Evolutionary conservation across 139 green algal species (phyloP).

Genomic region (Pleodorina starrii): DNA sequence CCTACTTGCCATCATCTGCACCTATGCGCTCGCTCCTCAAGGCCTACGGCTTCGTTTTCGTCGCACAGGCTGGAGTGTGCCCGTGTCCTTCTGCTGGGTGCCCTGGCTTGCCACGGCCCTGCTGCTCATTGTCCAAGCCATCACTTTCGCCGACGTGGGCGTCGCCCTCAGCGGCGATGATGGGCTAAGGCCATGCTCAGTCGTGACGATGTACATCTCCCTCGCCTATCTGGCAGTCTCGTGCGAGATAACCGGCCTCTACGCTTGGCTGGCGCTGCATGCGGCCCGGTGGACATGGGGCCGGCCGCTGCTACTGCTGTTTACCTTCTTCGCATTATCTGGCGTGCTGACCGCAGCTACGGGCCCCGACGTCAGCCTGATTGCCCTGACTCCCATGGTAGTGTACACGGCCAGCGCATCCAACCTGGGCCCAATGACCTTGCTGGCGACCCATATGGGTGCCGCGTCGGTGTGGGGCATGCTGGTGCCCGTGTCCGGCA

Average conservation of each 20-base stretch:
- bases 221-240: conserved; percentile 3
- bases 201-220: neutral
- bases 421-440: conserved; percentile 5
- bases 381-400: neutral
- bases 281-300: neutral
- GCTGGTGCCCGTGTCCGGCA: neutral
- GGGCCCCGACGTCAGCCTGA: neutral
- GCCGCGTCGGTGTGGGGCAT: neutral
- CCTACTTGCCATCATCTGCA: neutral
- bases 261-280: conserved; percentile 22
- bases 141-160: neutral
- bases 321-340: neutral
- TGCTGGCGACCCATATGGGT: conserved; percentile 4
- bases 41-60: neutral
- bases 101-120: neutral
- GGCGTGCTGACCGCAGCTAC: neutral
- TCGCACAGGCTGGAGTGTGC: neutral
- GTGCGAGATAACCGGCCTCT: conserved; percentile 16
- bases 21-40: neutral
- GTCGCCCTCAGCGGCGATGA: neutral
- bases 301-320: neutral
- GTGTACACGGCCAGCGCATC: conserved; percentile 5
- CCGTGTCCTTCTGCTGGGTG: neutral
- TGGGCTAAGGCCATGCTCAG: neutral
- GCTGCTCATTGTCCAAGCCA: conserved; percentile 11